Base-by-base conservation (phyloP, 805 yeast species). In the Candida yuanshanica region DNA sequence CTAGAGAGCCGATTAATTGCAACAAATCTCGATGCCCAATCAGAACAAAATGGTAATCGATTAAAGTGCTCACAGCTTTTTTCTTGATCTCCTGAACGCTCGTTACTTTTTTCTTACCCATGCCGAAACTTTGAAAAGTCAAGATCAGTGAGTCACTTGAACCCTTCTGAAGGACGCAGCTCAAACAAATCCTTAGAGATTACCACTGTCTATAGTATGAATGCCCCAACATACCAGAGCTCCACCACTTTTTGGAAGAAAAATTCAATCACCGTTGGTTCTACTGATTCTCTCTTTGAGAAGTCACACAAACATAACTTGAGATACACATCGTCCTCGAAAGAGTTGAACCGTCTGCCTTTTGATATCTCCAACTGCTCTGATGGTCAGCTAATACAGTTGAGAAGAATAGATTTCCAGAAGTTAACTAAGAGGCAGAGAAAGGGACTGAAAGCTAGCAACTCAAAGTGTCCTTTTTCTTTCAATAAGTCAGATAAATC, bases 401-500 rank as follows among this genome's bases (percentile, higher is more conserved):
- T 43, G 14, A 23, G 37, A 4, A 20, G 27, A 13, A 14, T 44
- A 20, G 42, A 44, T 20, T 25, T 37, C 7, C 11, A 16, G 11
- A 14, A 24, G 2, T 21, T 44, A 9, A 24, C 36, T 1, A 37
- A 40, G 27, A 37, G 16, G 13, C 35, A 44, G 23, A 22, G 27
- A 18, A 17, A 34, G 5, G 17, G 18, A 5, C 26, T 38, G 17
- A 36, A 21, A 20, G 12, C 23, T 3, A 23, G 20, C 1, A 38
- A 38, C 23, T 14, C 33, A 12, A 38, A 42, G 25, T 38, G 35
- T 21, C 38, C 23, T 25, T 22, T 42, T 8, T 25, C 21, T 14
- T 42, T 41, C 39, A 21, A 38, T 6, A n/a, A 38, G 18, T 41
- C 38, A 13, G 36, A 31, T n/a, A 25, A 31, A 4, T 3, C 16